These are phyloP conservation scores for Cantharellus cinnabarinus DNA, from an alignment of 768 basidiomycete genomes.

Conservation along the genomic window DNA sequence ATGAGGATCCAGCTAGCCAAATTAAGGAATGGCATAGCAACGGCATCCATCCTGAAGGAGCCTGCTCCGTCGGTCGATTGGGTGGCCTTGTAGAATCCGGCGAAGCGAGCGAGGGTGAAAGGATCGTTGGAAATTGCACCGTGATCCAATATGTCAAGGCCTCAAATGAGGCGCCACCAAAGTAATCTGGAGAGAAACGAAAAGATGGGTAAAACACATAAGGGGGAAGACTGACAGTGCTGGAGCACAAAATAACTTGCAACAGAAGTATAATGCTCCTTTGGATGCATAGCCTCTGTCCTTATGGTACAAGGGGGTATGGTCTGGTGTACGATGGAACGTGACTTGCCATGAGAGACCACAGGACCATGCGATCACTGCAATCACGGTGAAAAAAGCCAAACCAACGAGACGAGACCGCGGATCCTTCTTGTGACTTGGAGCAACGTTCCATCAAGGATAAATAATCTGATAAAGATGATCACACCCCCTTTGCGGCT, in stretches of 20 bases:
- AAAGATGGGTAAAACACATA: neutral
- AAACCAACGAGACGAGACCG: constrained; percentile 22
- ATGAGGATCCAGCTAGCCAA: too few species aligned
- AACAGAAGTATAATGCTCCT: constrained; percentile 23
- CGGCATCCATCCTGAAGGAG: constrained; percentile 27
- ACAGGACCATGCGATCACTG: constrained; percentile 21
- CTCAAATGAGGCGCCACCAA: constrained; percentile 14
- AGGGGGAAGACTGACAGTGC: neutral
- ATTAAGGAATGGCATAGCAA: constrained; percentile 23
- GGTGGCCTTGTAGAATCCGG: constrained; percentile 15
- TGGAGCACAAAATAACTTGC: constrained; percentile 10
- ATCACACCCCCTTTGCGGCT: constrained; percentile 19
- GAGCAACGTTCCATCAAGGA: constrained; percentile 20
- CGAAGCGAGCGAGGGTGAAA: constrained; percentile 13
- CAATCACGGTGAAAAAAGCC: constrained; percentile 16
- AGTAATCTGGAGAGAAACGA: constrained; percentile 22
- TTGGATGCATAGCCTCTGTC: constrained; percentile 18
- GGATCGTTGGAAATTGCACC: constrained; percentile 13
- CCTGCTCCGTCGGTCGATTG: constrained; percentile 20
- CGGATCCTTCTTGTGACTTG: constrained; percentile 19
- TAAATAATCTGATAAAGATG: constrained; percentile 21
- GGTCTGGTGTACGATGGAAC: constrained; percentile 16
- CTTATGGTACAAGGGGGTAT: constrained; percentile 15
- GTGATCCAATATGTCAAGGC: constrained; percentile 10
- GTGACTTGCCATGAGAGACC: constrained; percentile 23